Conservation (phyloP, 1,284 basidiomycete genomes). For the Ceratobasidium sp. region DNA sequence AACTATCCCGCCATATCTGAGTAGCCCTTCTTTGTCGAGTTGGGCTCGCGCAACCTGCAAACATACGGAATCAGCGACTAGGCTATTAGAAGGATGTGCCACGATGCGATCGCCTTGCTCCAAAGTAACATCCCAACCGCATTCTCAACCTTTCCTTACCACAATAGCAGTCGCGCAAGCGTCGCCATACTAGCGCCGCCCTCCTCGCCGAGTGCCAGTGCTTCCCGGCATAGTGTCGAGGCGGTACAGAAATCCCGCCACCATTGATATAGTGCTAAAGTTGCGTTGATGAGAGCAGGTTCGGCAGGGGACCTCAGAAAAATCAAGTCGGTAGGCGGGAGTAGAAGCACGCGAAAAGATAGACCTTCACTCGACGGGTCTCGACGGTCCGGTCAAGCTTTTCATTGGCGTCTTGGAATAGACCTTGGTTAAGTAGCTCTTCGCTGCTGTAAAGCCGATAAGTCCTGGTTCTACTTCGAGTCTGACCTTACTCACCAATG, state of each 20-base stretch:
- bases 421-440: constrained; percentile 89
- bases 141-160: constrained; percentile 87
- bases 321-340: too few species aligned
- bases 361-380: constrained; percentile 80
- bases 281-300: constrained; percentile 98
- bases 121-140: constrained; percentile 82
- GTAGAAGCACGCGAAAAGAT: too few species aligned
- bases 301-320: constrained; percentile 67
- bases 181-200: constrained; percentile 98
- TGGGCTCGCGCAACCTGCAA: constrained; percentile 79
- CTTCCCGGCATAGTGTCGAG: constrained; percentile 86
- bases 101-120: constrained; percentile 32
- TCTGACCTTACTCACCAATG: constrained; percentile 74
- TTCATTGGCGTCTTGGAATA: constrained; percentile 88
- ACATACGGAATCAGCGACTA: constrained; percentile 41
- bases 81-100: neutral
- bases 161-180: constrained; percentile 89
- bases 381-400: constrained; percentile 94
- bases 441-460: constrained; percentile 73
- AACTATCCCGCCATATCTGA: constrained; percentile 70
- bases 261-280: constrained; percentile 94
- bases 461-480: neutral
- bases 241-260: constrained; percentile 87
- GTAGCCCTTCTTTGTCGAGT: constrained; percentile 78
- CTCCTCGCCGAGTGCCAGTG: constrained; percentile 85